Percentiles rank a stretch among this genome's conserved stretches.
phyloP scores from a whole-genome alignment of 2,329 filamentous ascomycete species.

The Grosmannia huntii region DNA sequence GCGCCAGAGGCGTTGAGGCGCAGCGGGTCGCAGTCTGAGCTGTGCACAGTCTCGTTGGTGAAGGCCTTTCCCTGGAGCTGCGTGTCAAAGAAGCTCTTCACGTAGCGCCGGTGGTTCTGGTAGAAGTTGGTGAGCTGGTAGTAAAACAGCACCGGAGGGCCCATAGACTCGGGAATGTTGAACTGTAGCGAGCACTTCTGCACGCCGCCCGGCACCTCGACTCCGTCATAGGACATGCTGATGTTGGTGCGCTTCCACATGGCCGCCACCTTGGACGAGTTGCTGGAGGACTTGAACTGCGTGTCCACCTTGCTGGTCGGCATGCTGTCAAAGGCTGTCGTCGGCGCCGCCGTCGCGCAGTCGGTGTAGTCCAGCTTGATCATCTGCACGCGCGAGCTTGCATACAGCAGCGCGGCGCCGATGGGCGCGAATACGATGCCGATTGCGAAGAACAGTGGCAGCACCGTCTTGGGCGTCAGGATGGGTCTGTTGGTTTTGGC shows the following conservation, averaged over 20 bases:
- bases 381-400: constrained; percentile 79
- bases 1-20: constrained; percentile 37
- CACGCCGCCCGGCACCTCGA: constrained; percentile 21
- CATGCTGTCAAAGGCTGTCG: constrained; percentile 33
- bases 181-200: constrained; percentile 63
- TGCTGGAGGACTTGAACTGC: constrained; percentile 55
- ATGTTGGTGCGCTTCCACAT: constrained; percentile 29
- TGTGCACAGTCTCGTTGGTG: constrained; percentile 44
- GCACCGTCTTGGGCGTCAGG: constrained; percentile 83
- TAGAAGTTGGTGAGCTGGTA: constrained; percentile 97
- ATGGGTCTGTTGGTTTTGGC: constrained; percentile 54
- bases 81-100: constrained; percentile 71
- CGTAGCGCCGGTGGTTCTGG: constrained; percentile 95
- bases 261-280: constrained; percentile 18
- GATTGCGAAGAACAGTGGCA: constrained; percentile 82
- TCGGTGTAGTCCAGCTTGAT: constrained; percentile 81
- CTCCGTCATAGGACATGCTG: constrained; percentile 27
- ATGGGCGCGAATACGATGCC: constrained; percentile 90
- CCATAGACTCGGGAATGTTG: constrained; percentile 64
- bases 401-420: constrained; percentile 74
- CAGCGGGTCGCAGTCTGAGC: constrained; percentile 66
- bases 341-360: constrained; percentile 49
- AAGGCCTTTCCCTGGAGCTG: constrained; percentile 65
- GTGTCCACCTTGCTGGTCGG: constrained; percentile 44
- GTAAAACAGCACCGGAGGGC: constrained; percentile 78